phyloP scores from a whole-genome alignment of 768 basidiomycete genomes.

The Suillus ampliporus region DNA sequence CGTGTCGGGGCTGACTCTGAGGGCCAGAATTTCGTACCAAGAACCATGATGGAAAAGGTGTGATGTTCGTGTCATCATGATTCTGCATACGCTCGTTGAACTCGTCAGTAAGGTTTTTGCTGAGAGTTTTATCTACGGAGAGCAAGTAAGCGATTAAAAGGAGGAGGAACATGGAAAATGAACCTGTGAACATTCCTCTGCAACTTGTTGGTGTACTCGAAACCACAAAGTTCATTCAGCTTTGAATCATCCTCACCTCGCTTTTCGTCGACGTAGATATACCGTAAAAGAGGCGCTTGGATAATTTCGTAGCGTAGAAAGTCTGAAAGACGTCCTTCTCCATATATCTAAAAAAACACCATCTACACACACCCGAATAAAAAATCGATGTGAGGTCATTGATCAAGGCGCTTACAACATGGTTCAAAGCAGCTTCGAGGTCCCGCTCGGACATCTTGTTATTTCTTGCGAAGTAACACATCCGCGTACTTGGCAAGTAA shows the following conservation, averaged over 20 bases:
- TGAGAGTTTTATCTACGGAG: no score
- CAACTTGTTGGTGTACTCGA: no score
- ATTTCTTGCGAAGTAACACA: slow-evolving; percentile 84
- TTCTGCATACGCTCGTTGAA: slow-evolving; percentile 93
- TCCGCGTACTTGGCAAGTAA: slow-evolving; percentile 92
- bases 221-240: slow-evolving; percentile 93
- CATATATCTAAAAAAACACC: slow-evolving; percentile 96
- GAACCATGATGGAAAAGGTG: slow-evolving; percentile 89
- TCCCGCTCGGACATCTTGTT: slow-evolving; percentile 94
- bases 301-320: slow-evolving; percentile 93
- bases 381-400: slow-evolving; percentile 8
- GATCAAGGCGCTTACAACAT: slow-evolving; percentile 64
- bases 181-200: no score
- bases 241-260: slow-evolving; percentile 98
- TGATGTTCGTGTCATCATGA: slow-evolving; percentile 83
- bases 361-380: slow-evolving; percentile 61
- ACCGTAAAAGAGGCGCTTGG: slow-evolving; percentile 88
- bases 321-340: slow-evolving; percentile 98
- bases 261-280: slow-evolving; percentile 94
- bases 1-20: slow-evolving; percentile 82
- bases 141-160: no score
- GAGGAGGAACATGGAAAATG: no score
- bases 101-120: slow-evolving; percentile 93
- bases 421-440: slow-evolving; percentile 85
- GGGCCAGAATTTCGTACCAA: slow-evolving; percentile 97